A percentile compares a stretch with the other conserved stretches of the same genome.
Evolutionary conservation across 305 asterid genomes (phyloP).

Genomic region (Fraxinus latifolia): DNA sequence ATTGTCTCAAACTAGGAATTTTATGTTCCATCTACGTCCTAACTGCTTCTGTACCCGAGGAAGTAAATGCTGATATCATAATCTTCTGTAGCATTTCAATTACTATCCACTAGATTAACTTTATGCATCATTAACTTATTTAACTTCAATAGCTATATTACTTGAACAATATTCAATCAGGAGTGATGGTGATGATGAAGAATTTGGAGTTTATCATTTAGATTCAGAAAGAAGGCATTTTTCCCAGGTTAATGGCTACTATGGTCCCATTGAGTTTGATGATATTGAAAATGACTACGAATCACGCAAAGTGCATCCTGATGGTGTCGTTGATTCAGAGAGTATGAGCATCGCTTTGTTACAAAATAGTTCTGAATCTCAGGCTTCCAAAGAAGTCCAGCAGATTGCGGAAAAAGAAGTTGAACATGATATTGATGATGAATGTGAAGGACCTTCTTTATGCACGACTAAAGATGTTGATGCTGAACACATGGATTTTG

Average conservation of each 20-base stretch:
- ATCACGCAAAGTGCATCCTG: conserved; percentile 59
- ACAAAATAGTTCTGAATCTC: conserved; percentile 42
- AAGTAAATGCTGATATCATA: conserved; percentile 11
- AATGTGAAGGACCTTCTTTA: conserved; percentile 71
- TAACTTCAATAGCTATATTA: conserved; percentile 9
- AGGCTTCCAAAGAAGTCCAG: conserved; percentile 49
- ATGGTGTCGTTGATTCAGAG: conserved; percentile 51
- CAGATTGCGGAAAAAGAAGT: conserved; percentile 44
- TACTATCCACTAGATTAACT: not conserved
- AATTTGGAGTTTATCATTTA: conserved; percentile 46
- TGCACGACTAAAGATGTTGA: conserved; percentile 64
- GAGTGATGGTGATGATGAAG: conserved; percentile 76
- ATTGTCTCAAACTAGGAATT: not conserved
- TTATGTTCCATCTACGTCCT: not conserved
- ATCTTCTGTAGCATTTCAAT: conserved; percentile 4
- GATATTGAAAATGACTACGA: conserved; percentile 49
- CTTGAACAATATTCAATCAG: conserved; percentile 38
- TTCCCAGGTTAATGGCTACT: conserved; percentile 57
- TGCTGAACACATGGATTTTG: conserved; percentile 82
- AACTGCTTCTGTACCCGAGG: conserved; percentile 11
- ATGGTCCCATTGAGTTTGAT: conserved; percentile 45
- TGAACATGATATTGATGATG: conserved; percentile 59
- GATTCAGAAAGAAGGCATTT: conserved; percentile 47
- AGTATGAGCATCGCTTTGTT: conserved; percentile 39
- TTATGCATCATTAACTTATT: not conserved